Evolutionary conservation across 1,284 basidiomycete genomes (phyloP).

Genomic region (Meira miltonrushii): DNA sequence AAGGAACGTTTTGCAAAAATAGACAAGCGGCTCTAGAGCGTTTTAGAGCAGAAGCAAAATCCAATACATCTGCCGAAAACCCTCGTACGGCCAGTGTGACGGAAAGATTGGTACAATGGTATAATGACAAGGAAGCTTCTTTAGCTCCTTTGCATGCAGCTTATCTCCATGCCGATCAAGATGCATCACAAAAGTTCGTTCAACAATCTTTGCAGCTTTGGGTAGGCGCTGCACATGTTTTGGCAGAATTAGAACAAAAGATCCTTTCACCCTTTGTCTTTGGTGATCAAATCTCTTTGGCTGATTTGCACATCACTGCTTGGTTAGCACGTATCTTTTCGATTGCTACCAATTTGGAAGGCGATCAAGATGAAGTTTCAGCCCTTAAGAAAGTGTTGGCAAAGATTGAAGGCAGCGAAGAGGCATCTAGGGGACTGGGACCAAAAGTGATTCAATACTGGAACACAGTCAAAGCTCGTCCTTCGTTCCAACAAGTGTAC

Average conservation of each 20-base stretch:
- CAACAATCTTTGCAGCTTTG: conserved; percentile 34
- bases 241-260: conserved; percentile 59
- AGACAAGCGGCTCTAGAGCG: conserved; percentile 59
- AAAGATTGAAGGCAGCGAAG: background rate
- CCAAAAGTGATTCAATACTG: conserved; percentile 18
- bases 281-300: conserved; percentile 70
- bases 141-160: conserved; percentile 52
- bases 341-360: conserved; percentile 59
- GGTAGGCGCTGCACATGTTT: conserved; percentile 20
- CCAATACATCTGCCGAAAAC: conserved; percentile 61
- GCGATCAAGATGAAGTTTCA: conserved; percentile 48
- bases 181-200: conserved; percentile 38
- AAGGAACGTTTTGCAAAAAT: conserved; percentile 56
- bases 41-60: conserved; percentile 58
- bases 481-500: conserved; percentile 28
- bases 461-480: conserved; percentile 17
- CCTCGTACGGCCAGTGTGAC: conserved; percentile 23
- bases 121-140: conserved; percentile 53
- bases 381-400: conserved; percentile 32
- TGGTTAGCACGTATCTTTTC: conserved; percentile 67
- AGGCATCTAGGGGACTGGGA: conserved; percentile 2
- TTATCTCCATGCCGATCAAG: conserved; percentile 36
- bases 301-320: conserved; percentile 71
- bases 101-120: conserved; percentile 45
- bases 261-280: conserved; percentile 68